Evolutionary conservation across 306 rosid species (phyloP), one percentile per base, ranked within the genome.

Genomic region (Trifolium subterraneum): DNA sequence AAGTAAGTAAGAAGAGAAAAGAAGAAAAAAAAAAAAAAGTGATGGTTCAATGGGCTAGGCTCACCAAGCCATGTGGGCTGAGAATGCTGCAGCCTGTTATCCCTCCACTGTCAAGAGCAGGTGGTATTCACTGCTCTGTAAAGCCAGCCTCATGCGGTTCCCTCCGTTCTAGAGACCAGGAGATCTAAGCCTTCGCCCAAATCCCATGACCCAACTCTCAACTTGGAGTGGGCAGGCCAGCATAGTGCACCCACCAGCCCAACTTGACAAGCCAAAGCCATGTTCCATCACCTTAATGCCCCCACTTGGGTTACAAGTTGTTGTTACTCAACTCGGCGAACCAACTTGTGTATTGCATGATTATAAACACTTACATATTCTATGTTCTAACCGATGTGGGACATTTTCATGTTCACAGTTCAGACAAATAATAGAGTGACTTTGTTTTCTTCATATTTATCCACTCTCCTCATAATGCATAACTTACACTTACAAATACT

Each of bases 341-440:
- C 27, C 3, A 0, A 0, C 0, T 0, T 8, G 6, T 8, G 6
- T 51, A 5, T 8, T 0, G 6, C 1, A 18, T 7, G 59, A 0
- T 2, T 51, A 51, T 51, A 51, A 8, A 51, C 59, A 6, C 1
- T 51, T 51, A 0, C 25, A 51, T 7, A 51, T 51, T 0, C 27
- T 51, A 1, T 18, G 5, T 51, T 8, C 0, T 18, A 51, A 51
- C 0, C 59, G 10, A 51, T 18, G 59, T 51, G 59, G 59, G 59
- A 18, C 59, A 4, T 44, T 44, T n/a, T n/a, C n/a, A n/a, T n/a
- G n/a, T n/a, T 44, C 0, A 44, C 6, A 12, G 50, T 6, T 44
- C 50, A 44, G 1, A 44, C n/a, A 44, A 4, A 44, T 44, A 4
- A n/a, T n/a, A n/a, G n/a, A n/a, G 15, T 44, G 2, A 13, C 50